Evolutionary conservation across 345 rosid species (phyloP), one percentile per base, ranked within the genome.

Genomic region (Mallotus nudiflorus): DNA sequence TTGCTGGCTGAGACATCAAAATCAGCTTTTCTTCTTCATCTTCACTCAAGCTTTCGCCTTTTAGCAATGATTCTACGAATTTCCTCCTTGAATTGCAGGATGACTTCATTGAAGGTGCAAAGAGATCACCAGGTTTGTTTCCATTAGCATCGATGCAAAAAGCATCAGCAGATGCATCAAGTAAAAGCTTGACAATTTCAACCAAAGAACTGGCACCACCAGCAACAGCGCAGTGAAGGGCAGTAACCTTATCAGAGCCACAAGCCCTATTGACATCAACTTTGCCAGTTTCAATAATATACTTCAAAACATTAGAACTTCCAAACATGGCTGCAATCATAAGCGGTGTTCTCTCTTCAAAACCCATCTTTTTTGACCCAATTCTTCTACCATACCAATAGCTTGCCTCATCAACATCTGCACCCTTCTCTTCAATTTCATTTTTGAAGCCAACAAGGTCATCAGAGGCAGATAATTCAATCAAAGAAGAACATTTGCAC

Each of bases 141-240:
- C 91, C 97, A 39, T 76, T 77, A 50, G 85, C 87, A 71, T 94
- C 95, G 18, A 82, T 66, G 25, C 73, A 53, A 49, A 81, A 62
- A 67, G 80, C 80, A 74, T 87, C 88, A 22, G 96, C 96, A 54
- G 84, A 82, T 19, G 93, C 89, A 56, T 76, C 87, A 19, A 94
- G 85, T 82, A 94, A 81, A 68, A 78, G 75, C 83, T 84, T 89
- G 81, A 89, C 84, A 42, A 78, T 77, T 80, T 87, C 89, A 20
- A 82, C 81, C 0, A 83, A 78, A 1, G 91, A 79, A 71, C 53
- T 64, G 0, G 95, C 65, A 48, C 95, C 88, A 28, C 96, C 93
- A 18, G 95, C 95, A 69, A 85, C 91, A 13, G 96, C 98, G 67
- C 92, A 91, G 80, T 94, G 98, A 67, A 94, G 95, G 19, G 98